phyloP scores from a whole-genome alignment of 75 land plant genomes.

The Sequoiadendron giganteum region DNA sequence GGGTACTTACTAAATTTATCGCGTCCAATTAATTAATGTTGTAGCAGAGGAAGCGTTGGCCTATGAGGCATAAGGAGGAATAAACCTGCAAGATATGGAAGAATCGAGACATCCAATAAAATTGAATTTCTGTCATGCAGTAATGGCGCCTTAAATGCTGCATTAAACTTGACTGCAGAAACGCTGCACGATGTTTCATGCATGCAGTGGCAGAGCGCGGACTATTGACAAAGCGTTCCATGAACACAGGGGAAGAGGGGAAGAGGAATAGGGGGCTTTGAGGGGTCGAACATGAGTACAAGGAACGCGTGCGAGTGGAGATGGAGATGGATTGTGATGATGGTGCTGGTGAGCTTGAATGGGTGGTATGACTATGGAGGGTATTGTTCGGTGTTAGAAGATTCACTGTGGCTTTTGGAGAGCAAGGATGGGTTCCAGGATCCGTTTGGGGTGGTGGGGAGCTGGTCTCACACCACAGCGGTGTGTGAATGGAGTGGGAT shows the following conservation, averaged over 20 bases:
- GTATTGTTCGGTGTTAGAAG: not conserved
- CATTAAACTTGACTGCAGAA: no score
- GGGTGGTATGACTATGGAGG: not conserved
- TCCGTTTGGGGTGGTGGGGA: constrained; percentile 29
- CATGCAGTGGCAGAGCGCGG: no score
- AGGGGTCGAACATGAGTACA: not conserved
- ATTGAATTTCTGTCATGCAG: no score
- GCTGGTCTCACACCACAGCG: constrained; percentile 31
- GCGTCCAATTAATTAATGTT: no score
- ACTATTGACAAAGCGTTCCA: not conserved
- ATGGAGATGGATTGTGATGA: not conserved
- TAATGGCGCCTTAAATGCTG: no score
- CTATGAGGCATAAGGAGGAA: no score
- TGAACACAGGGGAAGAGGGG: not conserved
- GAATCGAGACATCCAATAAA: no score
- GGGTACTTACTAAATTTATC: no score
- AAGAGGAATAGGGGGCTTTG: not conserved
- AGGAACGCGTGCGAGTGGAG: not conserved
- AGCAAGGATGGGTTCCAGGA: constrained; percentile 41
- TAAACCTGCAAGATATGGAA: no score
- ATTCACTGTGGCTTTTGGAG: constrained; percentile 37
- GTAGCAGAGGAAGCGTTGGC: no score
- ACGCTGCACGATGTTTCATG: no score
- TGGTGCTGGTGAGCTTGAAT: not conserved
- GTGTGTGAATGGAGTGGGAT: constrained; percentile 58